Evolutionary conservation across 768 basidiomycete genomes (phyloP), one percentile per base, ranked within the genome.

Genomic region (Lyophyllum semitale): DNA sequence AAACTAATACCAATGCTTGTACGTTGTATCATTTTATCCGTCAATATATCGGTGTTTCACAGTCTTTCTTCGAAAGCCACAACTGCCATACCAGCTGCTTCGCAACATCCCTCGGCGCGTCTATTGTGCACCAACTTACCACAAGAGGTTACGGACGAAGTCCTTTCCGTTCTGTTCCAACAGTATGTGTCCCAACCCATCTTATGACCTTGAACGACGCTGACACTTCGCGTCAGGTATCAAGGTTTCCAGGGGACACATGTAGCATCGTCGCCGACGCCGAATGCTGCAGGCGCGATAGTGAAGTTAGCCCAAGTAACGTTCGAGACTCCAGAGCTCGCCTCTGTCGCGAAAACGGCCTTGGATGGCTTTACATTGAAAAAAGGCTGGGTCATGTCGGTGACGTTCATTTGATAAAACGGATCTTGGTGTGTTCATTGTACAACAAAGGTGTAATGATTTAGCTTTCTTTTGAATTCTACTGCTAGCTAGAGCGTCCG

Each of bases 331-430:
- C 72, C 85, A 9, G 87, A 88, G 52, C 79, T 91, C 23, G 91
- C 93, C 17, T 73, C 83, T 15, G 82, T 81, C 4, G 95, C 95
- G 35, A 90, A 88, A 74, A 85, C 88, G 48, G 91, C 88, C 13
- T 72, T 95, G 59, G 85, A 96, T 70, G 89, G 90, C 48, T 97
- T 93, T 70, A 80, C 87, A 37, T 76, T 97, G 63, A 94, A 95
- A 74, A 89, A 88, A 64, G 91, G 84, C 38, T 92, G 89, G 89
- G 73, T 82, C 60, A 93, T 95, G 89, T 78, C 79, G 48, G 91
- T 95, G 53, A 79, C 77, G 41, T 94, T 84, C 72, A 85, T 88
- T 48, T 80, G 64, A 66, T 44, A 30, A 38, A 38, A 43, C 12
- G 18, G 37, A 50, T 12, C 38, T 58, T 8, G 47, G 52, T 59